Evolutionary conservation across 331 rosid species (phyloP).

Genomic region (Quercus phellos): DNA sequence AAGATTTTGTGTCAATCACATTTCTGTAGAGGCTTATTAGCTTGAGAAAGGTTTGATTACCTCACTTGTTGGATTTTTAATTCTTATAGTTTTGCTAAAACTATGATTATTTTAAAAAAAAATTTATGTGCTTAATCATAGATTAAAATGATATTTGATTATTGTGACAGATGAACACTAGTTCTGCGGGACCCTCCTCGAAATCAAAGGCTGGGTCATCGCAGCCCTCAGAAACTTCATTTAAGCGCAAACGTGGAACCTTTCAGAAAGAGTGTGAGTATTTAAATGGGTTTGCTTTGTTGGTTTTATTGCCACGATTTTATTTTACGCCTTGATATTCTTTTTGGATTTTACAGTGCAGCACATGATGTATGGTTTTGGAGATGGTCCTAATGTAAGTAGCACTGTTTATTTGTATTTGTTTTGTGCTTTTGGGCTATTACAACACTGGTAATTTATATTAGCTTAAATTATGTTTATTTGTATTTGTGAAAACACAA

Average conservation of each 20-base stretch:
- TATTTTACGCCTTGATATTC: neutral
- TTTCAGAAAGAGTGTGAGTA: constrained; percentile 78
- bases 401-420: neutral
- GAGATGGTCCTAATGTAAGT: constrained; percentile 85
- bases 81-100: neutral
- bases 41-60: too few species aligned
- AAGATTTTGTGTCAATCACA: too few species aligned
- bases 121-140: neutral
- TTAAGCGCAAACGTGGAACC: constrained; percentile 83
- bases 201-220: constrained; percentile 62
- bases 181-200: constrained; percentile 44
- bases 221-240: constrained; percentile 74
- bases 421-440: too few species aligned
- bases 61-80: neutral
- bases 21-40: too few species aligned
- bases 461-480: neutral
- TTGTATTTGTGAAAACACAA: neutral
- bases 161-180: constrained; percentile 45
- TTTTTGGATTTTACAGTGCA: constrained; percentile 48
- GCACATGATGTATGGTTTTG: constrained; percentile 98
- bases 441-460: too few species aligned
- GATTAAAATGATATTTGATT: neutral
- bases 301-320: neutral
- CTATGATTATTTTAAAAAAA: neutral
- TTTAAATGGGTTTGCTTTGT: neutral